Base-by-base conservation (phyloP, 192 early-diverging fungal species). In the Gaertneriomyces sp. region DNA sequence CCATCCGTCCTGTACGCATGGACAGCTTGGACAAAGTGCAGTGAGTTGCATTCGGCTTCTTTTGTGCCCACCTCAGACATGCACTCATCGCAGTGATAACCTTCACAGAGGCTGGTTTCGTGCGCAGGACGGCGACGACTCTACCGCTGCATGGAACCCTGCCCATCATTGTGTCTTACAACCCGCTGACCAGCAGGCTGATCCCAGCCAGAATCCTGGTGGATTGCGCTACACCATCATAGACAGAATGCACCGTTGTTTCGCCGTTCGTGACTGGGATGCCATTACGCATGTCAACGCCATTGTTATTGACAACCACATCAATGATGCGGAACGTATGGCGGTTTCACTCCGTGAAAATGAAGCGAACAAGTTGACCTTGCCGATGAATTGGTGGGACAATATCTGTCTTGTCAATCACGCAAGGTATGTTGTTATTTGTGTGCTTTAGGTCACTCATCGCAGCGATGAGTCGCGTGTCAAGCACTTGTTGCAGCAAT, bases 381-480 rank as follows among this genome's bases (percentile, higher is more conserved):
- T 47, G 46, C 46, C 46, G 9, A 47, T 47, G 46, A 47, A 47
- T n/a, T 47, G 46, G 46, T 47, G 46, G 46, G 46, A 47, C n/a
- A n/a, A 47, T 47, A 47, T 47, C n/a, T 47, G 46, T 47, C n/a
- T 47, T n/a, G 9, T 47, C 9, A 47, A 47, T 47, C 9, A 47
- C n/a, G 46, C 46, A 47, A 47, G 46, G 46, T 47, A 47, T 47
- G 46, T 47, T n/a, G n/a, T n/a, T n/a, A n/a, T n/a, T n/a, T n/a
- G n/a, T n/a, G n/a, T n/a, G n/a, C n/a, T n/a, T n/a, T n/a, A n/a
- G n/a, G 46, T 10, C 9, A 47, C 46, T 47, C 46, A 47, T 47
- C 46, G n/a, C 46, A 10, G n/a, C n/a, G 46, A 47, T 47, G 46
- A 47, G 46, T 47, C 46, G 9, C n/a, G 9, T 10, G 9, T 9